These are phyloP conservation scores for Citrus hindsii DNA, from an alignment of 345 rosid species.

Conservation along the genomic window DNA sequence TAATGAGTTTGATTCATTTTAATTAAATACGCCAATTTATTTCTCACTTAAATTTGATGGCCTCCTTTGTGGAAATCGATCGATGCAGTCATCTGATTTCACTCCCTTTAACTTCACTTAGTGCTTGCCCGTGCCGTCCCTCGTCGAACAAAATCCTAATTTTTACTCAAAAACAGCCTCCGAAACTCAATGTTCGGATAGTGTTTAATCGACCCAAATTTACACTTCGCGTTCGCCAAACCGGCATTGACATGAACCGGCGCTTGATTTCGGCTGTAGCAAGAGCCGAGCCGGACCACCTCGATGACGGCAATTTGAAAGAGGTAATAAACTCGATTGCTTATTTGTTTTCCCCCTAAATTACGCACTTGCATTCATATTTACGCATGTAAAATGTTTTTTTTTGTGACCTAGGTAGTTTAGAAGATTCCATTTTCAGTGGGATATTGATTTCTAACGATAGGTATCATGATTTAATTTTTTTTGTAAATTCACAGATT, in stretches of 20 bases:
- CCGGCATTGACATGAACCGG: constrained; percentile 27
- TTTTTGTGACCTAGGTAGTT: background rate
- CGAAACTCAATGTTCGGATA: constrained; percentile 25
- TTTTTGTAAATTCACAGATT: background rate
- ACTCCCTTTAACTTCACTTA: constrained; percentile 30
- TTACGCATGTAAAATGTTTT: background rate
- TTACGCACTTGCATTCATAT: background rate
- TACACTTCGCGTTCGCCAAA: constrained; percentile 17
- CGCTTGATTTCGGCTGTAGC: constrained; percentile 40
- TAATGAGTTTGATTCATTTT: background rate
- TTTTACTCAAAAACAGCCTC: constrained; percentile 18
- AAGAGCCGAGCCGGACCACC: constrained; percentile 44
- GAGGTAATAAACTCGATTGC: constrained; percentile 27
- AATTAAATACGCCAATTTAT: background rate
- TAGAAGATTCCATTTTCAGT: background rate
- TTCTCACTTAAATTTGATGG: constrained; percentile 29
- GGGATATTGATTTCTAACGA: background rate
- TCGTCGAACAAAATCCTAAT: constrained; percentile 32
- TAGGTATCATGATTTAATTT: background rate
- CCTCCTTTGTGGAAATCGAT: constrained; percentile 32
- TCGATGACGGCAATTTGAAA: constrained; percentile 37
- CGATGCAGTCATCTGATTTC: constrained; percentile 40
- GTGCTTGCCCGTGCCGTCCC: constrained; percentile 43
- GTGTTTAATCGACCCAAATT: constrained; percentile 29
- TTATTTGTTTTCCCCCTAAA: background rate